Evolutionary conservation across 139 green algal species (phyloP), one percentile per base, ranked within the genome.

Genomic region (Nannochloris sp.): DNA sequence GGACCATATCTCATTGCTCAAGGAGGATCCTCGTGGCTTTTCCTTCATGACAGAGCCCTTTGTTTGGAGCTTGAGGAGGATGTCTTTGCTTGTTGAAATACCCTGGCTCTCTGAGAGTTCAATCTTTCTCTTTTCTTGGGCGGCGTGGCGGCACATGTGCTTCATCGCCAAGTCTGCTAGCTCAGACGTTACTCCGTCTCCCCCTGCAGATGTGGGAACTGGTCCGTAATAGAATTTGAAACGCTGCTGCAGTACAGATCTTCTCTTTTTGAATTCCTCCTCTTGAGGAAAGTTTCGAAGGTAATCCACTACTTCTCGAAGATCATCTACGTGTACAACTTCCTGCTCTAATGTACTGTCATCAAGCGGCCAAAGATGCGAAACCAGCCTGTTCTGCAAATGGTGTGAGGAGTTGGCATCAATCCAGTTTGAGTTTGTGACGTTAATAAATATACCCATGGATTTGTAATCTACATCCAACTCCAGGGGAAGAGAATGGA

Each of bases 181-280:
- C 48, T 53, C 48, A 0, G 53, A 64, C 1, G 18, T 27, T 19
- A 4, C 36, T 24, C 50, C 62, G 25, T 48, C 51, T 27, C 62
- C 23, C 29, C 61, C 60, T 23, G n/a, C 11, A 44, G 62, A 58
- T n/a, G 23, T 16, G 4, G 25, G 15, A 4, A 36, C 25, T 23
- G 62, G 14, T 11, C 25, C 62, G 56, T 77, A 77, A 29, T 59
- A 77, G 19, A 77, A 71, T 59, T 77, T 77, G 25, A 57, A 57
- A 19, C 58, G 24, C 46, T 77, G 27, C 7, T 19, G 27, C n/a
- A 60, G 15, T 19, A 71, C 34, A 7, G 36, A 49, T 21, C 34
- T 25, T 40, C 69, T 67, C n/a, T 63, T 64, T 4, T 18, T 37
- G 12, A 27, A 25, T 25, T 71, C 58, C 24, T 44, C 44, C 37